A percentile compares a stretch with the other conserved stretches of the same genome.
Evolutionary conservation across 2,329 filamentous ascomycete genomes (phyloP).

Genomic region (Fusarium secorum): DNA sequence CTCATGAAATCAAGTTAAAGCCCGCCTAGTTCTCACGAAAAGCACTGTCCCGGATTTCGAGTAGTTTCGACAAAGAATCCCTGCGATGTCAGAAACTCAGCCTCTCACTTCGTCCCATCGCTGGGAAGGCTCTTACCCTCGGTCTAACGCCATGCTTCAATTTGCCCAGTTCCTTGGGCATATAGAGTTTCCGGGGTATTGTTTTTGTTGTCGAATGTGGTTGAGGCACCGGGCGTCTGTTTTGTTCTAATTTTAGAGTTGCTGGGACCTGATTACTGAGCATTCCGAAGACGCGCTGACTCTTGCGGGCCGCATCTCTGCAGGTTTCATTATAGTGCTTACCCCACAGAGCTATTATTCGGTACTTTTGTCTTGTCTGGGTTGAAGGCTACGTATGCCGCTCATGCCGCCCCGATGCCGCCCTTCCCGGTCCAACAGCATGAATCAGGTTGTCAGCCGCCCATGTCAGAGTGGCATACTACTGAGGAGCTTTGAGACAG

Average conservation of each 20-base stretch:
- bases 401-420: not conserved
- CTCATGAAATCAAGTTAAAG: not conserved
- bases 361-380: not conserved
- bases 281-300: not conserved
- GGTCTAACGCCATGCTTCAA: not conserved
- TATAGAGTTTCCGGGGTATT: not conserved
- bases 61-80: not conserved
- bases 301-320: not conserved
- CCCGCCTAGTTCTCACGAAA: not conserved
- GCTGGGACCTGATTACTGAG: not conserved
- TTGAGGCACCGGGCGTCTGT: rapidly evolving
- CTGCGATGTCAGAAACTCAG: not conserved
- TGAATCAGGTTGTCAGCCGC: not conserved
- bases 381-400: not conserved
- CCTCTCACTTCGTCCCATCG: not conserved
- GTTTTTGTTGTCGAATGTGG: no score
- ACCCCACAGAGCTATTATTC: not conserved
- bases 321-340: no score
- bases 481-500: not conserved
- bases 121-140: not conserved
- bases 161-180: not conserved
- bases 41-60: no score
- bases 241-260: not conserved
- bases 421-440: not conserved
- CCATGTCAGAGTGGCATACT: not conserved